phyloP scores from a whole-genome alignment of 306 rosid genomes.

The Vicia sativa region DNA sequence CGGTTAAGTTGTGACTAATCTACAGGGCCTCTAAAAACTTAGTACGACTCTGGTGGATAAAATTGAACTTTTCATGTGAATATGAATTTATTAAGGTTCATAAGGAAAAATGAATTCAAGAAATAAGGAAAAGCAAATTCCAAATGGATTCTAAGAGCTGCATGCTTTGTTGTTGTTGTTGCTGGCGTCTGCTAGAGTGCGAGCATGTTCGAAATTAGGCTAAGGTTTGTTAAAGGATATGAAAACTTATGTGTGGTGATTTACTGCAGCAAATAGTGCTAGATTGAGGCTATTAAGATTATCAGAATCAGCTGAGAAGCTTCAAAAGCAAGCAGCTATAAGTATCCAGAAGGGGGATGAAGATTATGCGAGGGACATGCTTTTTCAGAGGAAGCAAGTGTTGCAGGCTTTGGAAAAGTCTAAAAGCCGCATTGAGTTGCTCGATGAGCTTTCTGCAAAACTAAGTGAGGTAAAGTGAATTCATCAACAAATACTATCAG shows the following conservation, averaged over 20 bases:
- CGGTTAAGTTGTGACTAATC: no score
- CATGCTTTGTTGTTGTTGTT: background rate
- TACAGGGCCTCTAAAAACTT: background rate
- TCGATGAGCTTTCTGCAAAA: constrained; percentile 72
- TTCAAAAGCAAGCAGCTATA: constrained; percentile 75
- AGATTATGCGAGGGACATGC: constrained; percentile 73
- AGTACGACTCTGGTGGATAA: background rate
- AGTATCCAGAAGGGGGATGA: constrained; percentile 74
- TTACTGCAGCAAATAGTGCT: constrained; percentile 74
- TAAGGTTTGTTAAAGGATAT: background rate
- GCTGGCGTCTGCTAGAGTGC: constrained; percentile 16
- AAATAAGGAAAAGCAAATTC: background rate
- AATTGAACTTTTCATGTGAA: background rate
- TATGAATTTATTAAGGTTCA: background rate
- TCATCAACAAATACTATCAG: background rate
- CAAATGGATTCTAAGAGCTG: background rate
- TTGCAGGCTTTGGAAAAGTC: constrained; percentile 87
- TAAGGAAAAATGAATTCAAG: background rate
- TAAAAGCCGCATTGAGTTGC: constrained; percentile 75
- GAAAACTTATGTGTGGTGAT: constrained; percentile 33
- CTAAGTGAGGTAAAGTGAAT: constrained; percentile 67
- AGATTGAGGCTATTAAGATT: constrained; percentile 79
- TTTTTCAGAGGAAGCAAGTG: constrained; percentile 87
- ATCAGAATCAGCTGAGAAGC: constrained; percentile 96
- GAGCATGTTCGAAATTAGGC: background rate